Conservation (phyloP, 108 stramenopile genomes). For the Skeletonema costatum region DNA sequence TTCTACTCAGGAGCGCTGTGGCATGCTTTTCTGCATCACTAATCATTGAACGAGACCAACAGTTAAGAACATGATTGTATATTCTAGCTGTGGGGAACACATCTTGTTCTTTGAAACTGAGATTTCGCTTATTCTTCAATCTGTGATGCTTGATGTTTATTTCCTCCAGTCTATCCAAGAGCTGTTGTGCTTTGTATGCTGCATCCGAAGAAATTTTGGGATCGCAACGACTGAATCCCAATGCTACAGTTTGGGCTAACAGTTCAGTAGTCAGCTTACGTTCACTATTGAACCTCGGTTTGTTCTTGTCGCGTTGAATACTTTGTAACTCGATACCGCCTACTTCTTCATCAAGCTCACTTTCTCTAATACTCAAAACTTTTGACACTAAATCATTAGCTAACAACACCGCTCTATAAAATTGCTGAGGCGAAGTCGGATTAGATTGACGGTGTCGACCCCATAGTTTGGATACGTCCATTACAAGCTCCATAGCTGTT, state of each 20-base stretch:
- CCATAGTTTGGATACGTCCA: constrained; percentile 43
- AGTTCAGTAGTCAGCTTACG: constrained; percentile 30
- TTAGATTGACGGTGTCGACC: constrained; percentile 19
- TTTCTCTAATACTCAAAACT: constrained; percentile 7
- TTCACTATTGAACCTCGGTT: not conserved
- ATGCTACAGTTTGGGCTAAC: constrained; percentile 24
- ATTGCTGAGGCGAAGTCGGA: constrained; percentile 12
- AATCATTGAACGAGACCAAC: constrained; percentile 34
- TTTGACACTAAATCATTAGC: constrained; percentile 27
- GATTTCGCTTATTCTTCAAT: constrained; percentile 6
- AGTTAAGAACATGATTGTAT: constrained; percentile 41
- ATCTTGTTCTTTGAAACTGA: constrained; percentile 9
- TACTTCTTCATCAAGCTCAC: constrained; percentile 10
- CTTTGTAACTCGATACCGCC: not conserved
- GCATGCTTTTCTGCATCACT: constrained; percentile 22
- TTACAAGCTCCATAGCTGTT: constrained; percentile 16
- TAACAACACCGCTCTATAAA: constrained; percentile 19
- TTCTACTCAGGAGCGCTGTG: constrained; percentile 19
- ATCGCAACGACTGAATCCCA: constrained; percentile 45
- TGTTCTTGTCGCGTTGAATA: not conserved
- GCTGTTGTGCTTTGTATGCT: constrained; percentile 22
- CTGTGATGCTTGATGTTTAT: not conserved
- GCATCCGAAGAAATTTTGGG: constrained; percentile 17
- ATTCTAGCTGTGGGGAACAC: constrained; percentile 17
- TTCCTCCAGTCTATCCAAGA: constrained; percentile 27